phyloP scores from a whole-genome alignment of 805 yeast genomes.

The Starmera amethionina region DNA sequence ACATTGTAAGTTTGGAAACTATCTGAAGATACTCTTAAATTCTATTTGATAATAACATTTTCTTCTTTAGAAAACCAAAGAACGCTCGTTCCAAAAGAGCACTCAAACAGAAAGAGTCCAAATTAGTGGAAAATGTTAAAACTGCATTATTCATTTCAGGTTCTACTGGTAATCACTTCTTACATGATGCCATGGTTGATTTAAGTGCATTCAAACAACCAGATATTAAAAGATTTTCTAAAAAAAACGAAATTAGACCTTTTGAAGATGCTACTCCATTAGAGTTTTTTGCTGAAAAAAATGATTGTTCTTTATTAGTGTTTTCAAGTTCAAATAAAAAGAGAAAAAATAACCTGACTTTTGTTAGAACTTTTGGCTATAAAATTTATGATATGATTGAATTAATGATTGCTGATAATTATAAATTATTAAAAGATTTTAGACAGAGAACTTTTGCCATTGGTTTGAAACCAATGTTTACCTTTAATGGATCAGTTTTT shows the following conservation, averaged over 20 bases:
- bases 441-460: slow-evolving; percentile 69
- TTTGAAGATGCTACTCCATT: slow-evolving; percentile 81
- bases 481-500: slow-evolving; percentile 86
- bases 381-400: slow-evolving; percentile 93
- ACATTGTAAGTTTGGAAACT: slow-evolving; percentile 24
- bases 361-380: slow-evolving; percentile 82
- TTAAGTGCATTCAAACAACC: slow-evolving; percentile 88
- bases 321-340: slow-evolving; percentile 76
- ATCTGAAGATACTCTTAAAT: background rate
- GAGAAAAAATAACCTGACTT: slow-evolving; percentile 85
- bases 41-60: slow-evolving; percentile 4
- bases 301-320: slow-evolving; percentile 80
- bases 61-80: slow-evolving; percentile 57
- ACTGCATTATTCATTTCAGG: slow-evolving; percentile 91
- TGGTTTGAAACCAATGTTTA: slow-evolving; percentile 91
- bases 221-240: slow-evolving; percentile 72
- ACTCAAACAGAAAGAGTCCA: slow-evolving; percentile 78
- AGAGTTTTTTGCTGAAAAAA: slow-evolving; percentile 92
- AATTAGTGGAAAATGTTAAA: slow-evolving; percentile 81
- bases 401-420: slow-evolving; percentile 58
- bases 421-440: slow-evolving; percentile 72
- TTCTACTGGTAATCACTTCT: slow-evolving; percentile 59
- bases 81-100: slow-evolving; percentile 96
- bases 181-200: slow-evolving; percentile 87
- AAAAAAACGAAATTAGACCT: slow-evolving; percentile 84